Base-by-base conservation (phyloP, 2,329 filamentous ascomycete species). In the Colletotrichum eremochloae region DNA sequence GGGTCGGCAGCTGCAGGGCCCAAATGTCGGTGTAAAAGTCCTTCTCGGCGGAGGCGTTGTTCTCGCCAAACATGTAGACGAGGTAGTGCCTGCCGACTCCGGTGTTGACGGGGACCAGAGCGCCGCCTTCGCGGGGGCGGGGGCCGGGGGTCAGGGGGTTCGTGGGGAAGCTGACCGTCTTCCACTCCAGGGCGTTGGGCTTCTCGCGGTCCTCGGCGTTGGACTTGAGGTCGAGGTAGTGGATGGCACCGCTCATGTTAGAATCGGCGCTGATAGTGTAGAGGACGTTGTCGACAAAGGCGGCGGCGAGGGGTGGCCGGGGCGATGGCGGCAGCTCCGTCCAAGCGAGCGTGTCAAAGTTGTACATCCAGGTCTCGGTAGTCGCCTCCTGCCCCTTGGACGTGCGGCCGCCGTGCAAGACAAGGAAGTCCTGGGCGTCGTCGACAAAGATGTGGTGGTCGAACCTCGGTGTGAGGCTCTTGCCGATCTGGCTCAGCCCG, bases 71-170 rank as follows among this genome's bases (percentile, higher is more conserved):
- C 67, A 89, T 78, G 52, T 86, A 85, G 2, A 88, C 78, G 0
- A 89, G 81, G 75, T 88, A 89, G 52, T 85, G 80, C 12, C 87
- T 82, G 6, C 87, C 87, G 72, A 86, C 84, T 12, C 87, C 87
- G 0, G 86, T 88, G 0, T 83, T 84, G 11, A 89, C 77, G 12
- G 83, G 82, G 2, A 86, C 75, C 12, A 89, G 76, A 1, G 82
- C 84, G 1, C 84, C 83, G 18, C 82, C 82, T 4, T 78, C 80
- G 4, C 86, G 81, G 11, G 82, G 80, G 38, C 79, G 79, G 2
- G 87, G 87, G 0, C 82, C 83, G 0, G 81, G 79, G 0, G 75
- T 74, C 11, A 83, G 76, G 5, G 83, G 81, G 63, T 83, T 83
- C 3, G 80, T 79, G 4, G 80, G 79, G 46, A 81, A 81, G 1